Conservation (phyloP, 108 stramenopile species). For the Stephanodiscus triporus region DNA sequence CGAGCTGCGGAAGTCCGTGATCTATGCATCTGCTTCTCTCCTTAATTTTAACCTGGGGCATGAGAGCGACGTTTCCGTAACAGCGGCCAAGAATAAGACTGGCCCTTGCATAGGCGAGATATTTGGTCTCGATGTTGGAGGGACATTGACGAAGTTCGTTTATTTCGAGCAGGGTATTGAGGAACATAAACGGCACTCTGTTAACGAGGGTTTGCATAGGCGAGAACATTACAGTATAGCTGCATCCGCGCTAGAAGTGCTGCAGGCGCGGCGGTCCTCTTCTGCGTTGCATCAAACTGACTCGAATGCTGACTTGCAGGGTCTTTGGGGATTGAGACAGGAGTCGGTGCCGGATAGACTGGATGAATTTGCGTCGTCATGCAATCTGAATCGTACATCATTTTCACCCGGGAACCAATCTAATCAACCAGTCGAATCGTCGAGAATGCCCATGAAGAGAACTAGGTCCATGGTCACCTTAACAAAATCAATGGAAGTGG, state of each 20-base stretch:
- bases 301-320: constrained; percentile 57
- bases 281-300: constrained; percentile 30
- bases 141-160: constrained; percentile 95
- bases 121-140: constrained; percentile 91
- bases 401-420: constrained; percentile 1
- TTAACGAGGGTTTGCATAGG: constrained; percentile 40
- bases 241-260: constrained; percentile 66
- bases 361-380: constrained; percentile 53
- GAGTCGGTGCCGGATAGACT: constrained; percentile 71
- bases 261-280: constrained; percentile 50
- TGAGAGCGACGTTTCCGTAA: constrained; percentile 4
- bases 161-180: constrained; percentile 87
- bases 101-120: constrained; percentile 68
- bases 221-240: constrained; percentile 62
- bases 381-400: constrained; percentile 32
- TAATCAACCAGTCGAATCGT: background rate
- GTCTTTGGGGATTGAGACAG: constrained; percentile 51
- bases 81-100: constrained; percentile 27
- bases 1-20: constrained; percentile 28
- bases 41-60: constrained; percentile 10
- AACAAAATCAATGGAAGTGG: constrained; percentile 49
- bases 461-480: constrained; percentile 77
- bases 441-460: constrained; percentile 47
- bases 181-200: constrained; percentile 29
- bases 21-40: constrained; percentile 32